Evolutionary conservation across 345 rosid species (phyloP).

Genomic region (Stellera chamaejasme): DNA sequence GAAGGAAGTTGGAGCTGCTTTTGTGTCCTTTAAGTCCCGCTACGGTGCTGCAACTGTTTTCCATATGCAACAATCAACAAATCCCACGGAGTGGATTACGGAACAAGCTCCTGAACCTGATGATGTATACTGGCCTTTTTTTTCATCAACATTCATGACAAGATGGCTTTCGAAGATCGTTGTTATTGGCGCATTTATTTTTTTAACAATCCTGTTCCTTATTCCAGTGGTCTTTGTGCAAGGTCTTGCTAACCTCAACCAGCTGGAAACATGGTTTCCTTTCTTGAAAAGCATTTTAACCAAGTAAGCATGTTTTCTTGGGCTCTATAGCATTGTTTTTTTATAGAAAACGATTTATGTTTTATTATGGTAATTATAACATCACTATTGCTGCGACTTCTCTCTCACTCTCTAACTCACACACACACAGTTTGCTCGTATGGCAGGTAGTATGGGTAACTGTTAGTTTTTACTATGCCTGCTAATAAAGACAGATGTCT

Average conservation of each 20-base stretch:
- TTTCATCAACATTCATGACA: conserved; percentile 75
- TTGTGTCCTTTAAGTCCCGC: conserved; percentile 88
- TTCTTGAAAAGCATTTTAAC: conserved; percentile 65
- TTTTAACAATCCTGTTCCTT: conserved; percentile 76
- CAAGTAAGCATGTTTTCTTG: conserved; percentile 39
- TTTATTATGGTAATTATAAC: too few species aligned
- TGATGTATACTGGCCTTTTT: conserved; percentile 96
- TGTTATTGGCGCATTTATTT: conserved; percentile 56
- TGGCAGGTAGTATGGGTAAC: neutral
- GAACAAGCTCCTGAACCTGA: conserved; percentile 87
- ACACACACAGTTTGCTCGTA: too few species aligned
- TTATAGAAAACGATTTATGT: too few species aligned
- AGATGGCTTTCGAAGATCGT: conserved; percentile 76
- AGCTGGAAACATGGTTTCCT: conserved; percentile 74
- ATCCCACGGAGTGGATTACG: conserved; percentile 81
- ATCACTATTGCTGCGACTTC: neutral
- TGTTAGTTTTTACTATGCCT: too few species aligned
- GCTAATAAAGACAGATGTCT: too few species aligned
- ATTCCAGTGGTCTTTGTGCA: conserved; percentile 87
- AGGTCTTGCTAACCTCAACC: conserved; percentile 85
- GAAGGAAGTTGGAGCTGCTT: conserved; percentile 91
- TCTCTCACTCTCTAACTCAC: neutral
- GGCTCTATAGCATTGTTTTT: neutral
- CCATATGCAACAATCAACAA: conserved; percentile 66
- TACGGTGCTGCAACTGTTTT: conserved; percentile 76